phyloP scores from a whole-genome alignment of 495 filamentous ascomycete genomes.

The Parathielavia appendiculata region DNA sequence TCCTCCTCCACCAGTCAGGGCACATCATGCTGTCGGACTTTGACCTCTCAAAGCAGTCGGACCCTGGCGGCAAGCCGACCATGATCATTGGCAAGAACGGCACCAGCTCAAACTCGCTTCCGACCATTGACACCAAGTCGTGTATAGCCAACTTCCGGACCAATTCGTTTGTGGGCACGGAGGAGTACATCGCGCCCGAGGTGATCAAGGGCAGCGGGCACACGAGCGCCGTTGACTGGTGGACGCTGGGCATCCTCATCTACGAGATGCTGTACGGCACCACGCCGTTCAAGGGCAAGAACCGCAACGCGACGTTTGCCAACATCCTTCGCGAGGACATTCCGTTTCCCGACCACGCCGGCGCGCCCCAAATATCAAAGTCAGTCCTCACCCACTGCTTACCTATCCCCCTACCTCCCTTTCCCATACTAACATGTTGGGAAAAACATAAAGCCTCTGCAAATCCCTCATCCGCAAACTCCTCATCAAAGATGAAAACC shows the following conservation, averaged over 20 bases:
- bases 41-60: constrained; percentile 96
- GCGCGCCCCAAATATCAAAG: constrained; percentile 83
- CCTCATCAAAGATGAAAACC: constrained; percentile 95
- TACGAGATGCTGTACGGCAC: constrained; percentile 99
- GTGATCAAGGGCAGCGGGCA: constrained; percentile 98
- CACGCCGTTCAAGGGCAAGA: constrained; percentile 99
- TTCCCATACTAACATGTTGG: neutral
- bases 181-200: constrained; percentile 97
- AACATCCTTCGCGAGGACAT: constrained; percentile 96
- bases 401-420: neutral
- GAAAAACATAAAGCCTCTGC: constrained; percentile 61
- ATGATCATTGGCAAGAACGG: constrained; percentile 90
- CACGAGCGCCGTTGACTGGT: constrained; percentile 98
- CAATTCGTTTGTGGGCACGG: constrained; percentile 96
- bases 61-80: constrained; percentile 88
- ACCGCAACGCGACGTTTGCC: constrained; percentile 93
- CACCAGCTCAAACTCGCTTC: constrained; percentile 72
- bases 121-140: constrained; percentile 95
- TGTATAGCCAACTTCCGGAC: constrained; percentile 98
- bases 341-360: constrained; percentile 83
- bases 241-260: constrained; percentile 93
- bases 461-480: constrained; percentile 96
- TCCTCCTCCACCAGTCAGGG: constrained; percentile 93
- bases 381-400: constrained; percentile 46
- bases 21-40: constrained; percentile 99